Base-by-base conservation (phyloP, 768 basidiomycete species). In the Mycena chlorophos region DNA sequence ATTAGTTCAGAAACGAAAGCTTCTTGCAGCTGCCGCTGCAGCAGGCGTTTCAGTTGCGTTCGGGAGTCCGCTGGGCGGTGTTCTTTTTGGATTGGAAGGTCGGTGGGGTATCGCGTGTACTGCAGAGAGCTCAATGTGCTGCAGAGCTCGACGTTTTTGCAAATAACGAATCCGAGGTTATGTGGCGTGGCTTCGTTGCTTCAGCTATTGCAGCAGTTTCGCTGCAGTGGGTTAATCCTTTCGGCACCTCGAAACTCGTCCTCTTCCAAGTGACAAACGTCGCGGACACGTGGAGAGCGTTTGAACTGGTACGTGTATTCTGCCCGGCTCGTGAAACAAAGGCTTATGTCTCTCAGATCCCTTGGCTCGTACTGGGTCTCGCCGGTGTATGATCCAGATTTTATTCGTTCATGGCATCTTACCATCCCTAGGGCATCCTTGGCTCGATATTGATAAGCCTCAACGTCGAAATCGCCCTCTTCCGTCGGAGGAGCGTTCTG, bases 11-110 rank as follows among this genome's bases (percentile, higher is more conserved):
- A 87, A 92, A 67, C 81, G 93, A 22, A 89, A 89, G 65, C 71
- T 94, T 26, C 72, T 94, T 13, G 87, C 88, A 0, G 91, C 92
- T 0, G 91, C 91, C 0, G 91, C 90, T 2, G 87, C 89, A 0
- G 91, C 91, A 2, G 91, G 91, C 42, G 88, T 94, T 17, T 91
- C 90, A 0, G 91, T 94, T 1, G 91, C 91, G 14, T 94, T 94
- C 69, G 91, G 91, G 34, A 89, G 88, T 61, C 91, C 91, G 6
- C 76, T 94, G 4, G 91, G 91, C 3, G 91, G 91, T 10, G 91
- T 94, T 0, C 71, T 94, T 6, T 94, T 94, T 64, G 89, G 89
- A 5, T 80, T 94, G 28, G 91, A 94, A 77, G 84, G 82, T 77
- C 49, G 51, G 2, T 20, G 27, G 5, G 45, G 25, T 34, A 27